phyloP scores from a whole-genome alignment of 306 rosid species.

The Astragalus membranaceus region DNA sequence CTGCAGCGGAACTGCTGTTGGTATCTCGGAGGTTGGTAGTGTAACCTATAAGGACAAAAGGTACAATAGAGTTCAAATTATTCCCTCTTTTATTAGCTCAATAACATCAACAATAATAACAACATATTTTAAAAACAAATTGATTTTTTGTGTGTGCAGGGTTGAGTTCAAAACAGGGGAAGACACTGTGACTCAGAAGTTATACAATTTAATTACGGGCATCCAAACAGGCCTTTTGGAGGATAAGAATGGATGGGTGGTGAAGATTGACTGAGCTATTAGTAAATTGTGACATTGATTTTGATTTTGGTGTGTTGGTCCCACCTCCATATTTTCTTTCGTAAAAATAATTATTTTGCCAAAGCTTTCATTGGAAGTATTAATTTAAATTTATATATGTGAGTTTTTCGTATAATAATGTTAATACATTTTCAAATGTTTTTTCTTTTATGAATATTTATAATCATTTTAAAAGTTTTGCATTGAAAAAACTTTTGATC shows the following conservation, averaged over 20 bases:
- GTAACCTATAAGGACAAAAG: conserved; percentile 28
- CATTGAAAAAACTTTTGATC: too few relatives aligned
- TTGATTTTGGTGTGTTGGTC: too few relatives aligned
- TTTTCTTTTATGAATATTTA: too few relatives aligned
- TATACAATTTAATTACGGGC: conserved; percentile 11
- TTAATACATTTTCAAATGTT: too few relatives aligned
- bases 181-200: conserved; percentile 14
- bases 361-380: too few relatives aligned
- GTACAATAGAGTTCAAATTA: not conserved
- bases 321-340: too few relatives aligned
- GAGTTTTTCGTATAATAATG: too few relatives aligned
- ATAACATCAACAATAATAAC: not conserved
- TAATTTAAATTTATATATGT: too few relatives aligned
- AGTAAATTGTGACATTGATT: too few relatives aligned
- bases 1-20: conserved; percentile 53
- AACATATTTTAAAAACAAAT: not conserved
- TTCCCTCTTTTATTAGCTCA: not conserved
- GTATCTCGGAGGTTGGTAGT: conserved; percentile 24
- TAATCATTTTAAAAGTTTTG: too few relatives aligned
- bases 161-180: conserved; percentile 20
- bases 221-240: conserved; percentile 23
- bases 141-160: conserved; percentile 14
- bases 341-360: too few relatives aligned
- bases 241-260: conserved; percentile 24
- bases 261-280: conserved; percentile 6